phyloP scores from a whole-genome alignment of 2,329 filamentous ascomycete genomes.

The Fusarium piperis region DNA sequence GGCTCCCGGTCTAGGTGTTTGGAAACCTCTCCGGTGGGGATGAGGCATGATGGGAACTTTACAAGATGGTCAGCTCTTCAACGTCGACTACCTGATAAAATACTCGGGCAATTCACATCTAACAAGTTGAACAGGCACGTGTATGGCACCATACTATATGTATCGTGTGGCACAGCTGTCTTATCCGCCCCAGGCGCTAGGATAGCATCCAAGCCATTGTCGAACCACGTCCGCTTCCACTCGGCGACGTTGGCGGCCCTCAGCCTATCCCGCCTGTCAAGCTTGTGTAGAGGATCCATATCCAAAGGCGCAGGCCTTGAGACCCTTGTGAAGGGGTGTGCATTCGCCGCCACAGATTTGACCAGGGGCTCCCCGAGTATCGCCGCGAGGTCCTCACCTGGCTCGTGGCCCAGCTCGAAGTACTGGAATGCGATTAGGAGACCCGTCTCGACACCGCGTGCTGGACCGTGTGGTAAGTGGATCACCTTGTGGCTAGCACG shows the following conservation, averaged over 20 bases:
- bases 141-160: background rate
- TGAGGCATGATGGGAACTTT: background rate
- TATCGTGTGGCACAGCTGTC: background rate
- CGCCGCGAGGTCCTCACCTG: background rate
- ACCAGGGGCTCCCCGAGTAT: background rate
- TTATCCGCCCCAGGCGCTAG: background rate
- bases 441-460: background rate
- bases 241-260: background rate
- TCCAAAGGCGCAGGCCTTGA: background rate
- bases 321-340: background rate
- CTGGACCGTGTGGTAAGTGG: background rate
- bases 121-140: background rate
- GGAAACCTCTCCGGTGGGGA: background rate
- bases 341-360: background rate
- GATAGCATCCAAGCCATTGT: background rate
- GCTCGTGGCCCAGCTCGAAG: background rate
- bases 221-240: background rate
- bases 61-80: background rate
- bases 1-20: background rate
- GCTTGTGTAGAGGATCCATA: background rate
- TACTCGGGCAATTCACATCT: background rate
- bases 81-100: too few species aligned
- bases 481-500: background rate
- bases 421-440: background rate
- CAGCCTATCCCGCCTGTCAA: background rate